phyloP scores from a whole-genome alignment of 225 moss, liverwort and hornwort genomes.

The Marchantia paleacea region DNA sequence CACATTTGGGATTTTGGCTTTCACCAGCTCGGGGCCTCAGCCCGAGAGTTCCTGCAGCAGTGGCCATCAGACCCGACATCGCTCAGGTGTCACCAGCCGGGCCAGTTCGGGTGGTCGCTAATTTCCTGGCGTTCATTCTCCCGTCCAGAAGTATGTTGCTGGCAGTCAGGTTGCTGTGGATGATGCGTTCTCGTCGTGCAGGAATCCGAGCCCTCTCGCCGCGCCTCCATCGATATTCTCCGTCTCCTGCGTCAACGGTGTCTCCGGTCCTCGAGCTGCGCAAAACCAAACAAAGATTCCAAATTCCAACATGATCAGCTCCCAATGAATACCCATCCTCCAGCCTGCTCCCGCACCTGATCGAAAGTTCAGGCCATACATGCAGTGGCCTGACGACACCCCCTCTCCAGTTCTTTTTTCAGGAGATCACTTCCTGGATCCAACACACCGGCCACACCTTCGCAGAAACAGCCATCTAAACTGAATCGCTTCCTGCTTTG shows the following conservation, averaged over 20 bases:
- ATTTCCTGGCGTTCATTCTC: slow-evolving; percentile 62
- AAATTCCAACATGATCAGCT: too few relatives aligned
- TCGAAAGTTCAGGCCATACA: too few relatives aligned
- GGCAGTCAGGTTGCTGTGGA: slow-evolving; percentile 76
- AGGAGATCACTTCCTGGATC: too few relatives aligned
- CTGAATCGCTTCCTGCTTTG: too few relatives aligned
- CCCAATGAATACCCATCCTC: too few relatives aligned
- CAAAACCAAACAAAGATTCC: neutral
- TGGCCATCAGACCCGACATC: slow-evolving; percentile 56
- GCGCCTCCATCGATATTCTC: slow-evolving; percentile 69
- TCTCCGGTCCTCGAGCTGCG: slow-evolving; percentile 48
- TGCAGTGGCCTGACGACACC: too few relatives aligned
- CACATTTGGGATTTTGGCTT: slow-evolving; percentile 75
- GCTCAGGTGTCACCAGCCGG: slow-evolving; percentile 52
- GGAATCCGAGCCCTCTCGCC: slow-evolving; percentile 69
- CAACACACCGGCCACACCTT: too few relatives aligned
- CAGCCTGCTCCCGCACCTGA: too few relatives aligned
- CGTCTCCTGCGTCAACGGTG: slow-evolving; percentile 60
- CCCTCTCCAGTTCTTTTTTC: too few relatives aligned
- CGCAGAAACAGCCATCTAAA: too few relatives aligned
- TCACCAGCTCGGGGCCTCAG: slow-evolving; percentile 75
- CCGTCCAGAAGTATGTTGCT: slow-evolving; percentile 74
- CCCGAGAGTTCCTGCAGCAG: slow-evolving; percentile 76
- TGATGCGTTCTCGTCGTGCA: slow-evolving; percentile 76
- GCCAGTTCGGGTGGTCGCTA: slow-evolving; percentile 73